Base-by-base conservation (phyloP, 2,329 filamentous ascomycete genomes). In the Neofusicoccum laricinum region DNA sequence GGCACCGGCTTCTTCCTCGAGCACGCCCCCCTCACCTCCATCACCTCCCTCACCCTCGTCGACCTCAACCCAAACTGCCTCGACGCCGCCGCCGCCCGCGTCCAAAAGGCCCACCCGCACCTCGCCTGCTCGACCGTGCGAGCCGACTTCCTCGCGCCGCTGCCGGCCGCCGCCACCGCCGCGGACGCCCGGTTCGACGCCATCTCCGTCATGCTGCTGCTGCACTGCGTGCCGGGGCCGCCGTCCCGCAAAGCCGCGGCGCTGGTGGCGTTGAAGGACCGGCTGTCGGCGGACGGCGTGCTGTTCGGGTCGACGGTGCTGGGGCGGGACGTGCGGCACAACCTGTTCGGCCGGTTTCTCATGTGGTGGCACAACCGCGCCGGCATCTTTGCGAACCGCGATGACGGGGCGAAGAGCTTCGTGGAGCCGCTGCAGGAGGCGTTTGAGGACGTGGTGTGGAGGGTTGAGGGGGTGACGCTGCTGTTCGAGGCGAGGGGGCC, bases 361-460 rank as follows among this genome's bases (percentile, higher is more conserved):
- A 67, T 78, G 63, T 70, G 66, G 30, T 57, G 69, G 38, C 80
- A 79, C 57, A 80, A 81, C 66, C 63, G 67, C 34, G 66, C 70
- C 11, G 72, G 74, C 2, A 61, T 79, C 0, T 80, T 82, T 66
- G 71, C 73, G 49, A 81, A 81, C 67, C 75, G 71, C 69, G 70
- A 73, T 0, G 80, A 82, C 62, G 72, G 59, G 4, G 64, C 66
- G 32, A 75, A 74, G 59, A 73, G 70, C 4, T 69, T 80, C 38
- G 73, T 75, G 51, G 64, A 68, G n/a, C 76, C 69, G 8, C 68
- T 82, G 30, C 65, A 71, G 62, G 66, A 70, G 32, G 71, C 73
- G 45, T 81, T 81, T 61, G 73, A 73, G 17, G 71, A 75, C 38
- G 78, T 81, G 1, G 76, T 80, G 65, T 74, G 73, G 0, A 73